Conservation (phyloP, 371 early-diverging fungal genomes). For the Mortierella sp. region DNA sequence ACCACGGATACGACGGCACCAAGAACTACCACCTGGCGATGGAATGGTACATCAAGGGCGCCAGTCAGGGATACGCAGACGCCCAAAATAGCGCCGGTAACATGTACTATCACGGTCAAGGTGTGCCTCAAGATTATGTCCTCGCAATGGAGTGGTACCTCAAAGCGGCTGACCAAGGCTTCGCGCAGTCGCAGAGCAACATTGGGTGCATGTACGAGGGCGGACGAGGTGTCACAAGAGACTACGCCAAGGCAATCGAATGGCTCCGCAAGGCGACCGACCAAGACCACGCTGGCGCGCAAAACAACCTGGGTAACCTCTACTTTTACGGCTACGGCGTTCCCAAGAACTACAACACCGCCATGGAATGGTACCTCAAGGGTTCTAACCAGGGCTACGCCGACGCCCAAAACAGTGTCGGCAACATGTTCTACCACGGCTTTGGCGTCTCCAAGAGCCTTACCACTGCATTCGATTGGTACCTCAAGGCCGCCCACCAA, state of each 20-base stretch:
- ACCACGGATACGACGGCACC: constrained; percentile 1
- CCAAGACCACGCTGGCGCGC: constrained; percentile 5
- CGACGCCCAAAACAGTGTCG: constrained; percentile 62
- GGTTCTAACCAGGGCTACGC: neutral
- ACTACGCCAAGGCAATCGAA: neutral
- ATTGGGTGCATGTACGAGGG: constrained; percentile 3
- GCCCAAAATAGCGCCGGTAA: neutral
- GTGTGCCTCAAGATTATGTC: neutral
- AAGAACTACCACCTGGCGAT: constrained; percentile 29
- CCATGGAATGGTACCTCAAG: constrained; percentile 6
- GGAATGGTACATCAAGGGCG: constrained; percentile 60
- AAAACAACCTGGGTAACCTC: neutral
- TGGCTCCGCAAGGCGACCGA: neutral
- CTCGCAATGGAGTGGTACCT: neutral
- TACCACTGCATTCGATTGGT: constrained; percentile 10
- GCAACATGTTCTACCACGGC: constrained; percentile 48
- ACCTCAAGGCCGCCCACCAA: constrained; percentile 14
- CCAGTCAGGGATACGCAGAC: neutral
- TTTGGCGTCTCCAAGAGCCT: neutral
- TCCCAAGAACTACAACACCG: neutral
- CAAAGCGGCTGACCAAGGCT: constrained; percentile 2
- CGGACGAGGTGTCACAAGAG: neutral
- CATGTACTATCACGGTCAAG: neutral
- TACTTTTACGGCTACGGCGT: constrained; percentile 10
- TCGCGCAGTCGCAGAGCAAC: neutral